phyloP scores from a whole-genome alignment of 495 filamentous ascomycete genomes.

The Trichoderma orchidacearum region DNA sequence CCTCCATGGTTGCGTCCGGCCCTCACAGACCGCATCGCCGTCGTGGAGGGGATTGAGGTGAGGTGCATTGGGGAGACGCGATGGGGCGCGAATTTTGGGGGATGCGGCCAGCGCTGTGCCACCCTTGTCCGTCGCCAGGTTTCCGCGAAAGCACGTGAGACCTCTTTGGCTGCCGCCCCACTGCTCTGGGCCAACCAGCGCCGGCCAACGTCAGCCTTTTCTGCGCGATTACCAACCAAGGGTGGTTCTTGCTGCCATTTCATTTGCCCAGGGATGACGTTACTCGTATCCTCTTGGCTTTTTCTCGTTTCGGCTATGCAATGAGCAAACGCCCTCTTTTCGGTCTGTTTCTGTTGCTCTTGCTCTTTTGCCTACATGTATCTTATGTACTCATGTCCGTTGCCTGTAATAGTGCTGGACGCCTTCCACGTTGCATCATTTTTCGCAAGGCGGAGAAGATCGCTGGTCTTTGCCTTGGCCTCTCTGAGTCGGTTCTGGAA shows the following conservation, averaged over 20 bases:
- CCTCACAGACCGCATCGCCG: not conserved
- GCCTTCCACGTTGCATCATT: no score
- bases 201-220: not conserved
- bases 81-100: conserved; percentile 1
- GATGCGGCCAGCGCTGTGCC: not conserved
- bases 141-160: conserved; percentile 4
- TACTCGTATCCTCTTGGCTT: not conserved
- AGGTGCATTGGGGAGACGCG: not conserved
- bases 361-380: no score
- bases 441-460: no score
- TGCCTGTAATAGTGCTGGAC: no score
- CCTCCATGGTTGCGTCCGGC: not conserved
- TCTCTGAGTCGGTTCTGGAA: no score
- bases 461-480: no score
- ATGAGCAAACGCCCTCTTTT: no score
- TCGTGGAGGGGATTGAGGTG: not conserved
- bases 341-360: no score
- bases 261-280: not conserved
- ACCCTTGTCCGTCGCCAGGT: not conserved
- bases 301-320: no score
- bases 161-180: not conserved
- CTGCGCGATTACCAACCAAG: no score
- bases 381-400: no score
- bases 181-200: not conserved
- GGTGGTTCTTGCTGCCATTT: not conserved